These are phyloP conservation scores for Saururus chinensis DNA, from an alignment of 164 flowering plant genomes.

Conservation along the genomic window DNA sequence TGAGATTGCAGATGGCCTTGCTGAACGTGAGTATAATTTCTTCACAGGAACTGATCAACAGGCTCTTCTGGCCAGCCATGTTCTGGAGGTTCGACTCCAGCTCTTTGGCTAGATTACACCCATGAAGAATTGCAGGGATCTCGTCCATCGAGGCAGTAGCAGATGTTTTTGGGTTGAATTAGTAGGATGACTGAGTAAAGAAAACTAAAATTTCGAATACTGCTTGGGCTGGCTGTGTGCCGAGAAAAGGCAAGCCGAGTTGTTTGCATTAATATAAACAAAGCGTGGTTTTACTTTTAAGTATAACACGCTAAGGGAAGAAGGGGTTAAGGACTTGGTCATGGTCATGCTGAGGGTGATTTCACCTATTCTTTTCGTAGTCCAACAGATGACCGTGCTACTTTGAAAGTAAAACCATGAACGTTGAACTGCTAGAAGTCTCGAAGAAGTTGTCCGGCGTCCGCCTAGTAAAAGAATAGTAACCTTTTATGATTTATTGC, in stretches of 20 bases:
- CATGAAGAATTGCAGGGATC: not conserved
- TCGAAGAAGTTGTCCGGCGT: too few relatives aligned
- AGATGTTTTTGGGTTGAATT: not conserved
- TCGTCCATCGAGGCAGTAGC: not conserved
- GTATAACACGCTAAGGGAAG: not conserved
- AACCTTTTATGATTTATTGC: too few relatives aligned
- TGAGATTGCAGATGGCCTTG: constrained; percentile 1
- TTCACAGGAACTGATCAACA: constrained; percentile 1
- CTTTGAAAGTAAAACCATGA: too few relatives aligned
- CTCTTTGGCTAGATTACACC: constrained; percentile 3
- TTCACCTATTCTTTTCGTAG: too few relatives aligned
- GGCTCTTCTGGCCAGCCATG: constrained; percentile 1
- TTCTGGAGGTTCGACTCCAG: constrained; percentile 3
- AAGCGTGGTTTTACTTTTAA: not conserved
- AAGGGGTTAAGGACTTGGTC: not conserved
- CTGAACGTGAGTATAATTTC: not conserved
- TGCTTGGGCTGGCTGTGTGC: not conserved
- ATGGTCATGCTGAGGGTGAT: not conserved
- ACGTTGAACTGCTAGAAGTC: too few relatives aligned
- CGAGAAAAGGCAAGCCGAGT: not conserved
- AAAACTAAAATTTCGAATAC: not conserved
- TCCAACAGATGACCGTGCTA: too few relatives aligned
- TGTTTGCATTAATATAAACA: not conserved
- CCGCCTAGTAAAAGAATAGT: too few relatives aligned
- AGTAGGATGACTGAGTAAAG: too few relatives aligned